Evolutionary conservation across 495 filamentous ascomycete species (phyloP).

Genomic region (Aspergillus coremiiformis): DNA sequence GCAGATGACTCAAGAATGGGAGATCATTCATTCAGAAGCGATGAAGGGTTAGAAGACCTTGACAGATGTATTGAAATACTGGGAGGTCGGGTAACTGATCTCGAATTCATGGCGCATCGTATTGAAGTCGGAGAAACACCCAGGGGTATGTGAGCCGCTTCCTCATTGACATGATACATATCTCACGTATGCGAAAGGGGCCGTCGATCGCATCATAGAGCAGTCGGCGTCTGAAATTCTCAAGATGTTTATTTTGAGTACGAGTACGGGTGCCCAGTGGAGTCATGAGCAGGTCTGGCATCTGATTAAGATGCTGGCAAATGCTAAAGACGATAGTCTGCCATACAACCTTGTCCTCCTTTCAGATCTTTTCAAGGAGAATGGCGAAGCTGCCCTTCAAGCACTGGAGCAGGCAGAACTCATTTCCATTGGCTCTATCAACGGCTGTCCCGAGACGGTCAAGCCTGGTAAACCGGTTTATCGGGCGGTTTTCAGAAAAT

Average conservation of each 20-base stretch:
- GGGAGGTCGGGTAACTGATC: conserved; percentile 85
- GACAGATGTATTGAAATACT: conserved; percentile 75
- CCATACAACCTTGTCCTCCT: conserved; percentile 80
- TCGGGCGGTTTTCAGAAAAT: conserved; percentile 65
- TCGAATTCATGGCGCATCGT: conserved; percentile 86
- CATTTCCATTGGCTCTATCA: conserved; percentile 62
- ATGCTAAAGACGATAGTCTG: conserved; percentile 44
- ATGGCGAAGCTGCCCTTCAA: conserved; percentile 65
- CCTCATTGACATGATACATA: neutral
- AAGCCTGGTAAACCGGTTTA: conserved; percentile 83
- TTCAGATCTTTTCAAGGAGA: conserved; percentile 57
- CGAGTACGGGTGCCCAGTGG: conserved; percentile 49
- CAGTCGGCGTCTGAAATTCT: conserved; percentile 83
- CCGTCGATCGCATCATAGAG: conserved; percentile 83
- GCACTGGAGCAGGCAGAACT: conserved; percentile 82
- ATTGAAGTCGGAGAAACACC: conserved; percentile 87
- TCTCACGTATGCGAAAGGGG: conserved; percentile 41
- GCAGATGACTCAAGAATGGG: conserved; percentile 42
- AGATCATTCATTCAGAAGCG: conserved; percentile 27
- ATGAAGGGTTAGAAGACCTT: conserved; percentile 52
- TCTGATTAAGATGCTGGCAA: conserved; percentile 66
- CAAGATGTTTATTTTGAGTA: conserved; percentile 78
- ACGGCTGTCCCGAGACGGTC: conserved; percentile 70
- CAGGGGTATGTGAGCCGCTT: conserved; percentile 32
- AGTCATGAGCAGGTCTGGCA: conserved; percentile 82